These are phyloP conservation scores for Nymphaea colorata DNA, from an alignment of 164 flowering plant genomes.

Conservation along the genomic window DNA sequence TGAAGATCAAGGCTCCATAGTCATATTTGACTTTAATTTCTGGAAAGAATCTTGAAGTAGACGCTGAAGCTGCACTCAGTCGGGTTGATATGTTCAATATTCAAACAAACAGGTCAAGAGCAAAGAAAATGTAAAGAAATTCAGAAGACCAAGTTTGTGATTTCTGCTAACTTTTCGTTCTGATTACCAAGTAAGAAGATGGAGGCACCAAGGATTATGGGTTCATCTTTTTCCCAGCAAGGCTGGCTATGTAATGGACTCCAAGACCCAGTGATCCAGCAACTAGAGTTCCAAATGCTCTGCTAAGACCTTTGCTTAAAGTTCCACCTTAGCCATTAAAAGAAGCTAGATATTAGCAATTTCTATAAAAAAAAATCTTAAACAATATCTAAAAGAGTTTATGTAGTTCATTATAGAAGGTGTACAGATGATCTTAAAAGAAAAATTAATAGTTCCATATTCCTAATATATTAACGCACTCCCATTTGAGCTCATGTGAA, in stretches of 20 bases:
- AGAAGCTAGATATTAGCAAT: not conserved
- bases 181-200: constrained; percentile 51
- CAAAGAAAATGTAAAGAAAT: not conserved
- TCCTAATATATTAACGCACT: too few relatives aligned
- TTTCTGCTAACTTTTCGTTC: not conserved
- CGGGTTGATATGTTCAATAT: not conserved
- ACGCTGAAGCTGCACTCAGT: constrained; percentile 1
- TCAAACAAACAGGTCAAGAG: not conserved
- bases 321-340: constrained; percentile 43
- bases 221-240: constrained; percentile 48
- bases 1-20: constrained; percentile 3
- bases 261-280: constrained; percentile 70
- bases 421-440: too few relatives aligned
- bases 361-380: not conserved
- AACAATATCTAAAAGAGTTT: not conserved
- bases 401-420: not conserved
- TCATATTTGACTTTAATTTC: not conserved
- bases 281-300: constrained; percentile 54
- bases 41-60: constrained; percentile 1
- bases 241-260: constrained; percentile 40
- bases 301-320: constrained; percentile 43
- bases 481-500: too few relatives aligned
- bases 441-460: too few relatives aligned
- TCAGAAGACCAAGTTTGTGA: not conserved
- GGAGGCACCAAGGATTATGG: constrained; percentile 43